Conservation (phyloP, 163 green algal genomes). For the Botryococcus braunii region DNA sequence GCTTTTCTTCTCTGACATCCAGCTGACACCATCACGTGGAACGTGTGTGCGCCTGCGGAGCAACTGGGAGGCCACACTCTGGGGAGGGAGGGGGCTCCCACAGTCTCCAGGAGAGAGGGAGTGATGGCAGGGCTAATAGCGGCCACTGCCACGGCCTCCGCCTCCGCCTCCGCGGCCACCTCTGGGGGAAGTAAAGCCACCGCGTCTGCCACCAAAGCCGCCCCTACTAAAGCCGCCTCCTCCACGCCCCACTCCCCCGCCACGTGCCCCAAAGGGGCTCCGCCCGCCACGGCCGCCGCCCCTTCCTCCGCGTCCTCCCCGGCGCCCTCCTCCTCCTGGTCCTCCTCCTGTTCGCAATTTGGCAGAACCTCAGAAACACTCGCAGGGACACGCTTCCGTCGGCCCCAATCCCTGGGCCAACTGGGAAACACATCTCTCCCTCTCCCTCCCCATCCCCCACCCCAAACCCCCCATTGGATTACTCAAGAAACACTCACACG, state of each 20-base stretch:
- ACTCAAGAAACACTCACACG: no score
- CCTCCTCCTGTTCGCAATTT: background rate
- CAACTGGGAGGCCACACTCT: no score
- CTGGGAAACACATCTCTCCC: background rate
- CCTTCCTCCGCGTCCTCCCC: no score
- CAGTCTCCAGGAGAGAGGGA: no score
- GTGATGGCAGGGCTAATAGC: no score
- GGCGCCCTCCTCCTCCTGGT: background rate
- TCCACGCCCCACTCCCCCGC: constrained; percentile 4
- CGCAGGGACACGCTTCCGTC: background rate
- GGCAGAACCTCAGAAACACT: background rate
- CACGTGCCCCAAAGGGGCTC: constrained; percentile 4
- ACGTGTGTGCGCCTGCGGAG: no score
- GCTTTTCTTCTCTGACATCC: no score
- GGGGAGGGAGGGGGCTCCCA: no score
- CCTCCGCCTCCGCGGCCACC: constrained; percentile 4
- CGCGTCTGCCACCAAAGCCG: background rate
- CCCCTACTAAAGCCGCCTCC: background rate
- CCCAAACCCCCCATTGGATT: no score
- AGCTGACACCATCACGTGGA: no score
- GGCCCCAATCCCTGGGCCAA: background rate
- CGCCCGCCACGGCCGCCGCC: constrained; percentile 1
- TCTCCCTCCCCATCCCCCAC: no score
- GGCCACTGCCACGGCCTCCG: constrained; percentile 4
- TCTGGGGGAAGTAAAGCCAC: background rate